phyloP scores from a whole-genome alignment of 805 yeast species.

The Kodamaea kaohsiungensis region DNA sequence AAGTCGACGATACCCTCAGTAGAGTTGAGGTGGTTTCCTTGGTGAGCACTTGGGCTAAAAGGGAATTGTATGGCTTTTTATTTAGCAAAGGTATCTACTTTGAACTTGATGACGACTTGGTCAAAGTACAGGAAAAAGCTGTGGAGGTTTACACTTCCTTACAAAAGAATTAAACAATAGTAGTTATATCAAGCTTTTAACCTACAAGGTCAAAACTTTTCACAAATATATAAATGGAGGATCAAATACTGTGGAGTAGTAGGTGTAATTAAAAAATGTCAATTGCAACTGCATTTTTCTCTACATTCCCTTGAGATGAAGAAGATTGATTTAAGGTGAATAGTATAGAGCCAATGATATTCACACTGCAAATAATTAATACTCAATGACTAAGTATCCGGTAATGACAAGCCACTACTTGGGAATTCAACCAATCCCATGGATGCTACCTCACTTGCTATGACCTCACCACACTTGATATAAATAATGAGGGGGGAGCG shows the following conservation, averaged over 20 bases:
- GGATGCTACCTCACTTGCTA: not conserved
- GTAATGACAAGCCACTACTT: no score
- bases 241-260: not conserved
- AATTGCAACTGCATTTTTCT: no score
- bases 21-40: not conserved
- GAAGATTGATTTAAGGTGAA: no score
- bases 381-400: no score
- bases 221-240: not conserved
- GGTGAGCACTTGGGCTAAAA: slow-evolving; percentile 18
- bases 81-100: slow-evolving; percentile 16
- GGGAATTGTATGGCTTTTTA: slow-evolving; percentile 19
- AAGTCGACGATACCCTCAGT: not conserved
- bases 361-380: no score
- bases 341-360: no score
- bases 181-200: not conserved
- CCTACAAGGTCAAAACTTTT: slow-evolving; percentile 1
- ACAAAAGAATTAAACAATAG: not conserved
- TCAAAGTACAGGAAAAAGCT: slow-evolving; percentile 12
- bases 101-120: slow-evolving; percentile 20
- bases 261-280: no score
- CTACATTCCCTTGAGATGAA: no score
- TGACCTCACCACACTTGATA: not conserved
- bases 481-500: no score
- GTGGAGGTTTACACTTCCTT: slow-evolving; percentile 12
- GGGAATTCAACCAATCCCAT: not conserved